Evolutionary conservation across 176 grass and related monocot species (phyloP), one percentile per base, ranked within the genome.

Genomic region (Chrysopogon serrulatus): DNA sequence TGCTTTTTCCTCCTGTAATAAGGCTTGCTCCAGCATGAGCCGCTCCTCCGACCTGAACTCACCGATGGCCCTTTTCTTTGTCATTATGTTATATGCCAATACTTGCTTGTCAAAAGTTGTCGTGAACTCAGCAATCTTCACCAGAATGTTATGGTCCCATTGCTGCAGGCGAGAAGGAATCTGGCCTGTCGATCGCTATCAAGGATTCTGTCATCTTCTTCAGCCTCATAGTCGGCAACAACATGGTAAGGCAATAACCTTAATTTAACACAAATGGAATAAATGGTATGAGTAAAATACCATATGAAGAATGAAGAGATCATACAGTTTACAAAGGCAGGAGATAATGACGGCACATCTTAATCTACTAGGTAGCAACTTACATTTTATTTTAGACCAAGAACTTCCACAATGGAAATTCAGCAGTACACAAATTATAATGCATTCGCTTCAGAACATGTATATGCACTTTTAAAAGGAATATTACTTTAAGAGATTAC

Each of bases 201-300:
- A 45, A 99, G 83, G 36, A 92, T 92, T 63, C 91, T 99, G 60
- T 99, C 96, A 71, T 99, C 96, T 86, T 99, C 96, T 93, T 99
- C 96, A 76, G 96, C 96, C 74, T 99, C 96, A 18, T 99, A 99
- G 66, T 99, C 96, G 0, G 96, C 92, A 78, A 99, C 96, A 79
- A 99, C 93, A 47, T 99, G 96, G 81, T 99, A 99, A 32, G 96
- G 93, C 77, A 99, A 90, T 81, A 99, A 90, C 86, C 96, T 96
- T 69, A 79, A 87, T 83, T 49, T 65, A 18, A 64, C 53, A 86
- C 13, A 64, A 83, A 66, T 32, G 42, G 31, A 76, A 68, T 14
- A 65, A 26, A 87, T 47, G 4, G 48, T 65, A 92, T 88, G 19
- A 82, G 78, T 49, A 78, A 71, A 6, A 42, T 83, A 28, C 19